Conservation (phyloP, 345 rosid species). For the Citrus inodora region DNA sequence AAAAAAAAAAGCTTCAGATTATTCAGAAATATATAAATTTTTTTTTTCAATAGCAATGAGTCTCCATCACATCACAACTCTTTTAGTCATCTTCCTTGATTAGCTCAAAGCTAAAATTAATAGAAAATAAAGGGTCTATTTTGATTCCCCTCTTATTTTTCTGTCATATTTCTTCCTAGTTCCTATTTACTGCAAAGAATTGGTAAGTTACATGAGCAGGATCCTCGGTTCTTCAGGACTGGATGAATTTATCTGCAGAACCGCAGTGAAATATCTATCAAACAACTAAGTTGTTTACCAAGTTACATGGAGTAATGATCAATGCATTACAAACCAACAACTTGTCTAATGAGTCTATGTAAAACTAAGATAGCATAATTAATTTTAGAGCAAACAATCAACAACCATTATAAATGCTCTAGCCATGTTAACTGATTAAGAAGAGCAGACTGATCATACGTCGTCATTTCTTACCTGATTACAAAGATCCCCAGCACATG, state of each 20-base stretch:
- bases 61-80: background rate
- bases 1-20: conserved; percentile 12
- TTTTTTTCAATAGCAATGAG: conserved; percentile 8
- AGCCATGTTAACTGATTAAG: conserved; percentile 3
- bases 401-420: conserved; percentile 6
- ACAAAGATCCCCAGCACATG: background rate
- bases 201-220: background rate
- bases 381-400: background rate
- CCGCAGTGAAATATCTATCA: background rate
- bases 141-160: conserved; percentile 3
- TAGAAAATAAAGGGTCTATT: background rate
- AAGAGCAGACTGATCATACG: background rate
- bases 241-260: conserved; percentile 7
- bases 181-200: background rate
- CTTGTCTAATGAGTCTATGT: background rate
- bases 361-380: background rate
- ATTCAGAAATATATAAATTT: conserved; percentile 4
- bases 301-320: background rate
- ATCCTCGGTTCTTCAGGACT: background rate
- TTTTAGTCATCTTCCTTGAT: background rate
- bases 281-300: background rate
- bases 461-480: conserved; percentile 17
- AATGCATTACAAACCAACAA: background rate
- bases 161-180: background rate
- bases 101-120: background rate